Evolutionary conservation across 257 asterid species (phyloP).

Genomic region (Schizonepeta tenuifolia): DNA sequence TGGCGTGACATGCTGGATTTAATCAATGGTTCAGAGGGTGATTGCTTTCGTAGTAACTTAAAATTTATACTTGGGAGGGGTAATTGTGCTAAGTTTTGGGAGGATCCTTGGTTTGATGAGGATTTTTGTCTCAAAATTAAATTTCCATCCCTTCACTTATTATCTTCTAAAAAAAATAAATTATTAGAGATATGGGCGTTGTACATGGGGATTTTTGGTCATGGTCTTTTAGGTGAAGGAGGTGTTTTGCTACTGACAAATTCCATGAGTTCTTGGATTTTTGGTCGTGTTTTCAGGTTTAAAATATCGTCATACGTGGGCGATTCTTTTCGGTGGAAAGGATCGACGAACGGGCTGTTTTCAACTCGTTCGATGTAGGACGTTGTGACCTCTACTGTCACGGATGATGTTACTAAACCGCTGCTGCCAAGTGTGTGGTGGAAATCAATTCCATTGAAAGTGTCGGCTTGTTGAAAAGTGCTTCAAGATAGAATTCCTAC

Average conservation of each 20-base stretch:
- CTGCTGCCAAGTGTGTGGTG: too few relatives aligned
- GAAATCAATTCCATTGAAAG: too few relatives aligned
- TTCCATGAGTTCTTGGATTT: not conserved
- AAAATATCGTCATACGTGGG: too few relatives aligned
- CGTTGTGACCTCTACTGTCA: too few relatives aligned
- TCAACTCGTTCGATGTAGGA: not conserved
- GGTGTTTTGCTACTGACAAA: not conserved
- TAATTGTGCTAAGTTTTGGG: not conserved
- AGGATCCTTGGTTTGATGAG: not conserved
- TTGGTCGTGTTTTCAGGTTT: too few relatives aligned
- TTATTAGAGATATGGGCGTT: not conserved
- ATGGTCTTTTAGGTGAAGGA: not conserved
- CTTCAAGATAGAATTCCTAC: too few relatives aligned
- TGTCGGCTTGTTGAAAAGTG: too few relatives aligned
- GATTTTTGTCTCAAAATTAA: not conserved
- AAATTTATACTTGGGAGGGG: not conserved
- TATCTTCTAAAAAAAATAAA: not conserved
- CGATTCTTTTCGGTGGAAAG: not conserved
- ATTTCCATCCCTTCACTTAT: not conserved
- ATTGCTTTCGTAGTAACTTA: too few relatives aligned
- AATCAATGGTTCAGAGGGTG: too few relatives aligned
- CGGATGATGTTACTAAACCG: too few relatives aligned
- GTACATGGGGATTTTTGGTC: not conserved
- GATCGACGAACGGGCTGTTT: not conserved
- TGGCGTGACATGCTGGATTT: too few relatives aligned